A percentile compares a stretch with the other conserved stretches of the same genome.
Conservation (phyloP, 1,284 basidiomycete species). For the Inonotus hispidus region DNA sequence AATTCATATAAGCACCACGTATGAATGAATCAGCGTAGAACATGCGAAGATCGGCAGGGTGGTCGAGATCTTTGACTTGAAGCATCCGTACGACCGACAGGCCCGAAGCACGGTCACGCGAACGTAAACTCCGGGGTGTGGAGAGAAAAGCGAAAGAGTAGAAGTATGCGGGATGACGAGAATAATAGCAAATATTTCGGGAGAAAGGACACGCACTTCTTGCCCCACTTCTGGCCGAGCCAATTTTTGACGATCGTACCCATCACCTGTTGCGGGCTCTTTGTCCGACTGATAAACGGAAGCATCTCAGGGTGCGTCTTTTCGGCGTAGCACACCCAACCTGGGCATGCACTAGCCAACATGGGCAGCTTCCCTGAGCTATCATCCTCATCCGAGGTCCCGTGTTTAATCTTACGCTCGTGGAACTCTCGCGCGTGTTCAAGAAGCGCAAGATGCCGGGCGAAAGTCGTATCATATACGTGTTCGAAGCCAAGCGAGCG, state of each 20-base stretch:
- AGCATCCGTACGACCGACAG: not conserved
- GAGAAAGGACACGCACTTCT: conserved; percentile 45
- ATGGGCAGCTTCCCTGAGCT: conserved; percentile 62
- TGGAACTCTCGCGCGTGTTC: conserved; percentile 83
- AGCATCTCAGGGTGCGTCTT: conserved; percentile 95
- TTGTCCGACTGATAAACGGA: conserved; percentile 82
- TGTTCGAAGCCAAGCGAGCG: conserved; percentile 62
- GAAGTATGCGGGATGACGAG: not conserved
- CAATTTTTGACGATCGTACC: conserved; percentile 89
- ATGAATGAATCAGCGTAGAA: not conserved
- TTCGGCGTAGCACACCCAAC: conserved; percentile 99
- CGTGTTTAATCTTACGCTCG: conserved; percentile 47
- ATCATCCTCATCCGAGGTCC: conserved; percentile 7
- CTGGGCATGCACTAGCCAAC: conserved; percentile 94
- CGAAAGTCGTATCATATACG: conserved; percentile 93
- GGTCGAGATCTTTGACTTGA: not conserved
- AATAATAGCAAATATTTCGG: not conserved
- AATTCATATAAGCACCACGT: not conserved
- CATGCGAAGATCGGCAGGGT: not conserved
- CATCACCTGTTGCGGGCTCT: conserved; percentile 93
- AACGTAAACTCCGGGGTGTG: not conserved
- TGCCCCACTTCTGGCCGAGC: conserved; percentile 61
- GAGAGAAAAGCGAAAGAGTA: not conserved
- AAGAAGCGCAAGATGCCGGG: conserved; percentile 78
- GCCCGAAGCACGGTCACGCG: not conserved